phyloP scores from a whole-genome alignment of 2,329 filamentous ascomycete genomes.

The Xylariaceae sp. region DNA sequence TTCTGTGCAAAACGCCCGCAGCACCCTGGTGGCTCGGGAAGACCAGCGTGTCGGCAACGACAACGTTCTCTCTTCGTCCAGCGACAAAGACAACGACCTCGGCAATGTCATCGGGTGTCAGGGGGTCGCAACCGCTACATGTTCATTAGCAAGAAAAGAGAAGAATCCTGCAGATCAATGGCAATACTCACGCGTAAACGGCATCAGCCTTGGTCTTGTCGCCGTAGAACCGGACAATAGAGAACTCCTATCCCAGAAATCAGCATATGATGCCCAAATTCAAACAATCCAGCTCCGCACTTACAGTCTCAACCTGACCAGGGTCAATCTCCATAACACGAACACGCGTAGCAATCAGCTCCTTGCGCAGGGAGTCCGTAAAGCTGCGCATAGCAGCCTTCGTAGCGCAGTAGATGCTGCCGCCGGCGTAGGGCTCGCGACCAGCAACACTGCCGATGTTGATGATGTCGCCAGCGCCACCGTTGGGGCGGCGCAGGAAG shows the following conservation, averaged over 20 bases:
- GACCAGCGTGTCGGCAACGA: constrained; percentile 68
- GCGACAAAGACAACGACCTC: constrained; percentile 72
- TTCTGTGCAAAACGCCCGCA: constrained; percentile 30
- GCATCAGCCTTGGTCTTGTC: constrained; percentile 74
- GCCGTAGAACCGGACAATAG: constrained; percentile 67
- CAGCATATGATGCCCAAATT: not conserved
- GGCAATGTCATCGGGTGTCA: constrained; percentile 74
- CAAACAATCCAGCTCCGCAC: constrained; percentile 2
- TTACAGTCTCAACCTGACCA: constrained; percentile 67
- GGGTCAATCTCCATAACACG: constrained; percentile 71
- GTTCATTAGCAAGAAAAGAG: constrained; percentile 17
- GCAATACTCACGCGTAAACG: constrained; percentile 51
- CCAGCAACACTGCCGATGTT: constrained; percentile 64
- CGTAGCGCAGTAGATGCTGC: constrained; percentile 73
- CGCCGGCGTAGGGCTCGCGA: constrained; percentile 65
- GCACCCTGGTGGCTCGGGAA: constrained; percentile 68
- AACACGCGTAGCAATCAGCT: constrained; percentile 64
- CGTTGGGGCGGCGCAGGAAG: constrained; percentile 69
- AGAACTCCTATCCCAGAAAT: constrained; percentile 52
- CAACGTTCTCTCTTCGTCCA: constrained; percentile 74
- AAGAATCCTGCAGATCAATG: not conserved
- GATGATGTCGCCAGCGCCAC: constrained; percentile 86
- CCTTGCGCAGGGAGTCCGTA: constrained; percentile 64
- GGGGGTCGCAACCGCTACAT: constrained; percentile 47
- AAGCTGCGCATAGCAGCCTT: constrained; percentile 71